These are phyloP conservation scores for Botryotinia calthae DNA, from an alignment of 2,329 filamentous ascomycete genomes.

Conservation along the genomic window DNA sequence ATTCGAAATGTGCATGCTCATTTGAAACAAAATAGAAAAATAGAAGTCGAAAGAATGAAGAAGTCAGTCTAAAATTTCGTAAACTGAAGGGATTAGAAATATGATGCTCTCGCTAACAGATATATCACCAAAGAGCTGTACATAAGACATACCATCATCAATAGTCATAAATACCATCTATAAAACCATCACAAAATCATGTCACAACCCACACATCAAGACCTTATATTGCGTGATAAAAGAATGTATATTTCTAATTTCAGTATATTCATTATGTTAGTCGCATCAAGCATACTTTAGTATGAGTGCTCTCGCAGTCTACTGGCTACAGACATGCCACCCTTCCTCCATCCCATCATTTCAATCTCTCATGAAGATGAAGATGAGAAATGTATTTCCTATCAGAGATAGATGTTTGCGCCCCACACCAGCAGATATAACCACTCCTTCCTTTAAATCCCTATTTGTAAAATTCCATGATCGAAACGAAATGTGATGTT, in stretches of 20 bases:
- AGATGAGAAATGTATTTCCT: slow-evolving; percentile 7
- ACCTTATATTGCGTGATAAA: neutral
- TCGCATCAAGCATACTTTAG: slow-evolving; percentile 19
- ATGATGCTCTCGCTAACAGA: neutral
- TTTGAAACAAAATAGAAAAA: neutral
- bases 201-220: neutral
- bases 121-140: neutral
- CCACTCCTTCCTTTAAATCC: slow-evolving; percentile 19
- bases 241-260: slow-evolving; percentile 20
- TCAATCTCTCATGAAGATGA: slow-evolving; percentile 3
- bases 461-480: slow-evolving; percentile 10
- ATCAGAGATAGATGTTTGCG: slow-evolving; percentile 17
- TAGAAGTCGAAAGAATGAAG: neutral
- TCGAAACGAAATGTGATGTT: slow-evolving; percentile 22
- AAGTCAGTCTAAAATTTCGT: neutral
- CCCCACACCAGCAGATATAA: slow-evolving; percentile 16
- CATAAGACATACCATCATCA: neutral
- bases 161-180: neutral
- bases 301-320: slow-evolving; percentile 21
- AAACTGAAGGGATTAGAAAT: neutral
- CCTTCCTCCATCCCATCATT: slow-evolving; percentile 2
- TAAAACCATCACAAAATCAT: neutral
- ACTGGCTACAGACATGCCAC: slow-evolving; percentile 21
- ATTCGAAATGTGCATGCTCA: neutral
- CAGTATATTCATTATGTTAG: slow-evolving; percentile 25